These are phyloP conservation scores for Calonectria fujianensis DNA, from an alignment of 2,329 filamentous ascomycete species.

Conservation along the genomic window DNA sequence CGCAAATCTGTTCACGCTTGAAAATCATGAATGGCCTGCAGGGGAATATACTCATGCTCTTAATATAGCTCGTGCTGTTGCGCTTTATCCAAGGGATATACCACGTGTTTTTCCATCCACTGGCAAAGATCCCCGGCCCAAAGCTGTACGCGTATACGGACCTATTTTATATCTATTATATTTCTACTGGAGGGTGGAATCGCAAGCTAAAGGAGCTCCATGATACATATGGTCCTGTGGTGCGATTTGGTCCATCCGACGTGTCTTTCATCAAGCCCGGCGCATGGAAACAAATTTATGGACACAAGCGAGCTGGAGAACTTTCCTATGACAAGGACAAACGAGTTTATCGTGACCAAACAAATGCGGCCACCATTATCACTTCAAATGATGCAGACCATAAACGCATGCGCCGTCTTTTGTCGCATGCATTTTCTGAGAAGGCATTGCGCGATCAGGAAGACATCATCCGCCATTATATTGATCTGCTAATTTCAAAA, in stretches of 20 bases:
- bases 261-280: neutral
- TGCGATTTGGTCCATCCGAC: neutral
- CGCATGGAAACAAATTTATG: slow-evolving; percentile 7
- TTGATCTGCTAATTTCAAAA: neutral
- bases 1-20: neutral
- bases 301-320: slow-evolving; percentile 7
- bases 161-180: neutral
- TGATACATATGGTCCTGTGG: neutral
- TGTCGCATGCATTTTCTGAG: slow-evolving; percentile 9
- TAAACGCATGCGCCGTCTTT: neutral
- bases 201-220: neutral
- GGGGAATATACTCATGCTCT: neutral
- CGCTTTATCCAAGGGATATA: neutral
- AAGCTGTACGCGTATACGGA: neutral
- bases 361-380: neutral
- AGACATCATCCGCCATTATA: neutral
- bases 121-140: slow-evolving; percentile 5
- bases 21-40: neutral
- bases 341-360: neutral
- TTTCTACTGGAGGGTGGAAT: neutral
- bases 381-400: neutral
- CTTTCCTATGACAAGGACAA: neutral
- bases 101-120: neutral
- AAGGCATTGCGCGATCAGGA: slow-evolving; percentile 11
- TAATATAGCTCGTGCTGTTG: neutral